A percentile compares a stretch with the other conserved stretches of the same genome.
Evolutionary conservation across 2,329 filamentous ascomycete genomes (phyloP).

Genomic region (Fusarium tupiense): DNA sequence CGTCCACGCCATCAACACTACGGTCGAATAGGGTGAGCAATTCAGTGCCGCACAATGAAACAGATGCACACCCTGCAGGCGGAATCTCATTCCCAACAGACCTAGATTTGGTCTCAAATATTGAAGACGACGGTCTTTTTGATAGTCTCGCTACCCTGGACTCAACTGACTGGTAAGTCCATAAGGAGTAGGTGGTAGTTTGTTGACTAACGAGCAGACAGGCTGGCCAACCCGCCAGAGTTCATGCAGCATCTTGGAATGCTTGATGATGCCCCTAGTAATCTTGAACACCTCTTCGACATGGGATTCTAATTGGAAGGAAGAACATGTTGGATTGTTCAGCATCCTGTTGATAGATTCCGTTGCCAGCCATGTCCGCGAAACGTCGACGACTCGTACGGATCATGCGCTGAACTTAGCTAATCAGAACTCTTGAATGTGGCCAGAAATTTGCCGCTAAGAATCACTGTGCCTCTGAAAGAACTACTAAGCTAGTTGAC

Average conservation of each 20-base stretch:
- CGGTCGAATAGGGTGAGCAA: neutral
- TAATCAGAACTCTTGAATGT: rapidly evolving
- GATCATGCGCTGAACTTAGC: neutral
- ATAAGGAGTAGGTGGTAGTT: no score
- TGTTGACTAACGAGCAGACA: neutral
- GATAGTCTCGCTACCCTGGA: conserved; percentile 9
- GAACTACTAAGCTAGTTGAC: rapidly evolving
- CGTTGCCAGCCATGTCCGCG: rapidly evolving
- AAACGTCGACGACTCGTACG: neutral
- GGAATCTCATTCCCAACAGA: neutral
- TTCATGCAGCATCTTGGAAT: conserved; percentile 19
- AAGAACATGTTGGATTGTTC: rapidly evolving
- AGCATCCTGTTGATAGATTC: rapidly evolving
- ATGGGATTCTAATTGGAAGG: neutral
- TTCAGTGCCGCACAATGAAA: neutral
- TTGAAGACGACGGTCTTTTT: conserved; percentile 2
- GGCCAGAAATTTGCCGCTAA: rapidly evolving
- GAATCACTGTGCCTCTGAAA: rapidly evolving
- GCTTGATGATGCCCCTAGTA: neutral
- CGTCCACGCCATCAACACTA: neutral
- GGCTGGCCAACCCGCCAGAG: conserved; percentile 10
- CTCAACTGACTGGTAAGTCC: neutral
- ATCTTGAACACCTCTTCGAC: neutral
- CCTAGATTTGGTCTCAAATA: neutral
- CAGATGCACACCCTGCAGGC: neutral